Conservation (phyloP, 768 basidiomycete species). For the Fomitopsis serialis region DNA sequence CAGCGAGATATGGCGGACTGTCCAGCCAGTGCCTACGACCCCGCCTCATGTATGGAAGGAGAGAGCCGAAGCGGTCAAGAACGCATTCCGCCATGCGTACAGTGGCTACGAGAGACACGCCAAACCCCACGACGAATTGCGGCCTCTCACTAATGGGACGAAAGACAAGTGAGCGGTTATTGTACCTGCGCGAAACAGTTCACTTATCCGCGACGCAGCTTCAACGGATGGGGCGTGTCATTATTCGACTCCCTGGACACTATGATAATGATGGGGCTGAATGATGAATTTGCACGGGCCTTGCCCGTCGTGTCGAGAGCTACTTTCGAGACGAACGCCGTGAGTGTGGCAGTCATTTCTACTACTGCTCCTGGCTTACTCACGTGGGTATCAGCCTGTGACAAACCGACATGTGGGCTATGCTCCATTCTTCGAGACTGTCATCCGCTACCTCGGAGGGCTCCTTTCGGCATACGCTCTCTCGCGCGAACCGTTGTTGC, state of each 20-base stretch:
- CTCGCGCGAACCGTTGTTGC: constrained; percentile 52
- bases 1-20: not conserved
- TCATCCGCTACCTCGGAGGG: constrained; percentile 88
- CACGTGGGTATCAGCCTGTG: not conserved
- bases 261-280: constrained; percentile 71
- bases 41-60: constrained; percentile 41
- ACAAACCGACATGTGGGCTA: constrained; percentile 19
- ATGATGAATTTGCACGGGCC: constrained; percentile 64
- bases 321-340: constrained; percentile 42
- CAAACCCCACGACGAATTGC: constrained; percentile 58
- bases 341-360: constrained; percentile 18
- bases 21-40: not conserved
- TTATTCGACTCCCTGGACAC: constrained; percentile 81
- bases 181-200: not conserved
- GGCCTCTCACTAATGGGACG: constrained; percentile 41
- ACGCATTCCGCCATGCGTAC: constrained; percentile 66
- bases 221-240: constrained; percentile 77
- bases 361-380: not conserved
- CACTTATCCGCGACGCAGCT: constrained; percentile 31
- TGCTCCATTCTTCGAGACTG: constrained; percentile 74
- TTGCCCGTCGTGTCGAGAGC: constrained; percentile 42
- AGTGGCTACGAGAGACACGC: constrained; percentile 58
- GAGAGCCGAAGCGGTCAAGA: constrained; percentile 51
- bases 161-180: constrained; percentile 41
- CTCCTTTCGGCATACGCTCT: constrained; percentile 79